Evolutionary conservation across 495 filamentous ascomycete species (phyloP), one percentile per base, ranked within the genome.

Genomic region (Sphaerosporella brunnea): DNA sequence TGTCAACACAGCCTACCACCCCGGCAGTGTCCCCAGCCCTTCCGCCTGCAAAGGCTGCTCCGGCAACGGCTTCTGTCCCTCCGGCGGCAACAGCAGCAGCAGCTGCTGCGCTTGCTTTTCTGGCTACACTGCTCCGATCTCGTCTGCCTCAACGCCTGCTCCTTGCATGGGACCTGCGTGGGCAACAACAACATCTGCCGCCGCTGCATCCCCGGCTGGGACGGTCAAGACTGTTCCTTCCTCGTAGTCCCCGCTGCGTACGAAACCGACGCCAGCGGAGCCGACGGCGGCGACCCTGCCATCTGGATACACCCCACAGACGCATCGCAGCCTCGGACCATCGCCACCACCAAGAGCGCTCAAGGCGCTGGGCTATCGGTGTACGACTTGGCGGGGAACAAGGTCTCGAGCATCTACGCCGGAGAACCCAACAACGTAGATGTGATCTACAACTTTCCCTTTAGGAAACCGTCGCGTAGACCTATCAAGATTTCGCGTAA

Each of bases 351-450:
- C 0, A 63, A 65, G 46, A 63, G 56, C 32, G 49, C 58, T 16
- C 45, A 43, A 7, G 58, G 59, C n/a, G 45, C 60, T 3, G 63
- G 64, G 4, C 46, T 64, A 1, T 49, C 50, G 1, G 60, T 64
- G 11, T 65, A 61, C 35, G 62, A 63, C 50, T 51, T 64, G 11
- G 53, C 37, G 19, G 60, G 64, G 21, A 61, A 59, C 21, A 49
- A 54, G 44, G 15, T 64, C 13, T 58, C 60, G 41, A 44, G 48
- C 9, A 48, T 62, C 23, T 28, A 36, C 13, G 62, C 58, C 2
- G 58, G 38, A 1, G 58, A 64, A 18, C 64, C 64, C 7, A 60
- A 65, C 23, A 65, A 66, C 19, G 58, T 64, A 1, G 63, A 65
- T 51, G 53, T 63, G 3, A 59, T 66, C 43, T 65, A 64, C 47